Evolutionary conservation across 345 rosid species (phyloP).

Genomic region (Streptanthus diversifolius): DNA sequence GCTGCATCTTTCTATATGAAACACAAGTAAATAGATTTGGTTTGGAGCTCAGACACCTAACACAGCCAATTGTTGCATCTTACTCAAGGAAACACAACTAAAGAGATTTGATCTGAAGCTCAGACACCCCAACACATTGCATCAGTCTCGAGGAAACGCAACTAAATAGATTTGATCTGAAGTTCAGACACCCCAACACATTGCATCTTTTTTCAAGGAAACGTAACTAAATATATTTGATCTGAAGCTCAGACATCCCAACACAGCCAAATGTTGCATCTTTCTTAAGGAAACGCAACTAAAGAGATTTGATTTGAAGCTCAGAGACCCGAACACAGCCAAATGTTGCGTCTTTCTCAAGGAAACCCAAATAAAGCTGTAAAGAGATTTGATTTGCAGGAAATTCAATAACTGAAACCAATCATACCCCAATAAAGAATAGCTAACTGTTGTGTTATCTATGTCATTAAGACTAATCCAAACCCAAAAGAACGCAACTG

Average conservation of each 20-base stretch:
- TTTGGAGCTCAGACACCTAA: background rate
- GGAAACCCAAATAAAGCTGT: background rate
- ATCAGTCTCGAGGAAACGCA: background rate
- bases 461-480: background rate
- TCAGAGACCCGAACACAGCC: background rate
- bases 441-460: background rate
- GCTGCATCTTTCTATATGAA: background rate
- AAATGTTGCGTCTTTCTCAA: background rate
- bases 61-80: background rate
- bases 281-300: background rate
- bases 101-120: background rate
- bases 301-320: background rate
- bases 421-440: background rate
- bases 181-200: background rate
- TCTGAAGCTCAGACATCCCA: background rate
- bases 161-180: background rate
- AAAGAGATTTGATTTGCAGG: background rate
- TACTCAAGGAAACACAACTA: background rate
- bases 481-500: background rate
- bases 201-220: background rate
- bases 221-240: background rate
- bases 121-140: background rate
- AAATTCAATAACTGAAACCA: background rate
- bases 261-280: background rate
- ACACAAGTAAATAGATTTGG: background rate